Evolutionary conservation across 164 flowering plant genomes (phyloP).

Genomic region (Umbilicus rupestris): DNA sequence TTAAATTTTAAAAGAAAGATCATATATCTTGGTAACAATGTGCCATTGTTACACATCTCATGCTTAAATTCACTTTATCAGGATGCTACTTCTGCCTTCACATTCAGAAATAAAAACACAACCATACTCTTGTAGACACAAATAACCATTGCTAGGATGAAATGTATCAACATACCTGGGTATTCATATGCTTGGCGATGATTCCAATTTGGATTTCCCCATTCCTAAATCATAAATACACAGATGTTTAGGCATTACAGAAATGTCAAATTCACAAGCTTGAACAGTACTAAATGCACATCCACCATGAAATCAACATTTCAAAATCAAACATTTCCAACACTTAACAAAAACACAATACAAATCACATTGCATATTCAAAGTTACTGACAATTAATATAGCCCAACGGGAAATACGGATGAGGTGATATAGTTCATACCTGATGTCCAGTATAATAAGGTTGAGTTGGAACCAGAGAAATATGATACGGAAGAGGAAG

Average conservation of each 20-base stretch:
- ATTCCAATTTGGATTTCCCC: constrained; percentile 7
- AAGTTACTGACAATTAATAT: too few species aligned
- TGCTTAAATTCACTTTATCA: neutral
- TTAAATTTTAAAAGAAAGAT: neutral
- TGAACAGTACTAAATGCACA: neutral
- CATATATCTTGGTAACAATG: neutral
- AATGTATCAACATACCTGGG: neutral
- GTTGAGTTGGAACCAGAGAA: constrained; percentile 8
- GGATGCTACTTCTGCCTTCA: neutral
- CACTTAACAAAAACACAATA: neutral
- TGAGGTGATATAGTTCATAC: neutral
- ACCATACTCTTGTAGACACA: neutral
- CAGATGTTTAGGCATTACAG: too few species aligned
- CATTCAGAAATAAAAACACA: neutral
- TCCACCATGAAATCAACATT: neutral
- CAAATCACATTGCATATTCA: too few species aligned
- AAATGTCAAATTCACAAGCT: neutral
- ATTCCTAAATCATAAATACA: neutral
- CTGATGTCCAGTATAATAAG: constrained; percentile 11
- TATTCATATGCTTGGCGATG: constrained; percentile 7
- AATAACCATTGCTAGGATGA: neutral
- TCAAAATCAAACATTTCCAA: neutral
- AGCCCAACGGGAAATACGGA: too few species aligned
- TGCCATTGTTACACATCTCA: too few species aligned
- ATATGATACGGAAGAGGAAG: constrained; percentile 32